Base-by-base conservation (phyloP, 805 yeast species). In the Starmerella scarabaei region DNA sequence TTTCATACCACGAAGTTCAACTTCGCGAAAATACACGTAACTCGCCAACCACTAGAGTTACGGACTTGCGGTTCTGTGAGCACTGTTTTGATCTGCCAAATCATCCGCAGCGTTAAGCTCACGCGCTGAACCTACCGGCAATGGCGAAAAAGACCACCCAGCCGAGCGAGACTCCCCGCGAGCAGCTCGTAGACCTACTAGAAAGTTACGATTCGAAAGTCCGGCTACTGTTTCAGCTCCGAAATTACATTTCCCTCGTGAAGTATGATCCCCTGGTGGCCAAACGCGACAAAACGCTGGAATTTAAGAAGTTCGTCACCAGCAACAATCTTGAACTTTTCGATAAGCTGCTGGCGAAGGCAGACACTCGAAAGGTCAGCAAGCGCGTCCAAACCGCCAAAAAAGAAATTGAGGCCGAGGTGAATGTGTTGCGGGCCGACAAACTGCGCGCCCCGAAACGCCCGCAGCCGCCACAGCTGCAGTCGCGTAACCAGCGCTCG, bases 171-270 rank as follows among this genome's bases (percentile, higher is more conserved):
- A 11, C 7, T 11, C 26, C 26, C 9, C 26, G 26, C 26, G 33
- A 40, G 33, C 40, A 48, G 33, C 41, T 51, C 16, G 50, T 45
- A 3, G 34, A 39, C 11, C 24, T 53, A 5, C 41, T 52, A 16
- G 56, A 60, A 24, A 48, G 51, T 7, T 59, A 61, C 33, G 67
- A 63, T 37, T 59, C 55, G 15, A 50, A 54, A 21, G 59, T 61
- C 3, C 52, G 67, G 29, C 53, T 58, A 30, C 52, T 63, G 34
- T 63, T 60, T 49, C 67, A 63, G 43, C 49, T 63, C 20, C 62
- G 58, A 35, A 58, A 59, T 48, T 62, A 59, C 40, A 61, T 63
- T 4, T 60, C 67, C 6, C 51, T 63, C 15, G 66, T 59, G 16
- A 48, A 53, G 31, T 63, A 53, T 36, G 63, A 63, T 39, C 65